A percentile compares a stretch with the other conserved stretches of the same genome.
Evolutionary conservation across 108 stramenopile genomes (phyloP).

Genomic region (Pseudonitzschia delicatissima): DNA sequence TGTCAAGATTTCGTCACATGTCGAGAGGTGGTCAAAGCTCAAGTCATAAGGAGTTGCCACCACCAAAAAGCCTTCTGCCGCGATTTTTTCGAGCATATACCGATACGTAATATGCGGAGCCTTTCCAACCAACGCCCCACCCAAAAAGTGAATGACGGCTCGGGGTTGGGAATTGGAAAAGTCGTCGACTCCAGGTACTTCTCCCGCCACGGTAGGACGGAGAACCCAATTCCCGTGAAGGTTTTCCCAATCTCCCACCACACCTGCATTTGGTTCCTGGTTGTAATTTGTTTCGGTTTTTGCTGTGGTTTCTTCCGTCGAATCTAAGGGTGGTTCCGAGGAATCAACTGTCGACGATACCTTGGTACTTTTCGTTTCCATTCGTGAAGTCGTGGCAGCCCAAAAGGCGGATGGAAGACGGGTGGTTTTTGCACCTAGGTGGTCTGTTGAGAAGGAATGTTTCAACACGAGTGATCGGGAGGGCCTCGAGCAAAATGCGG

Average conservation of each 20-base stretch:
- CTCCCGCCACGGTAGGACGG: conserved; percentile 32
- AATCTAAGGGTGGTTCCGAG: too few relatives aligned
- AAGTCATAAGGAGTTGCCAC: conserved; percentile 93
- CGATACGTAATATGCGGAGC: conserved; percentile 88
- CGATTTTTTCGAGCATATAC: conserved; percentile 77
- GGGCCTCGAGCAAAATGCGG: too few relatives aligned
- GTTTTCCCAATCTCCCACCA: conserved; percentile 60
- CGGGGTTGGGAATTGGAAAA: conserved; percentile 21
- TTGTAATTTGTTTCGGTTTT: neutral
- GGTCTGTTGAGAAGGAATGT: too few relatives aligned
- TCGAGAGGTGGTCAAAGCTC: conserved; percentile 85
- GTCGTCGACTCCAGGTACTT: neutral
- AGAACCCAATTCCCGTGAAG: conserved; percentile 79
- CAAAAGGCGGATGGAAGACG: too few relatives aligned
- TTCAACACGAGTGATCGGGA: too few relatives aligned
- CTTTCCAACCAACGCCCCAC: conserved; percentile 89
- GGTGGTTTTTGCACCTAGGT: too few relatives aligned
- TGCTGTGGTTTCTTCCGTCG: neutral
- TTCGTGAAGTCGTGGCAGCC: too few relatives aligned
- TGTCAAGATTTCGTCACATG: conserved; percentile 82
- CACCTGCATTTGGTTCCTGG: conserved; percentile 13
- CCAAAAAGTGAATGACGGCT: conserved; percentile 84
- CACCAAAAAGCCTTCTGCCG: conserved; percentile 80
- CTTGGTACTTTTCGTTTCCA: too few relatives aligned
- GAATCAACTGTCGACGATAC: too few relatives aligned